A percentile compares a stretch with the other conserved stretches of the same genome.
phyloP scores from a whole-genome alignment of 2,329 filamentous ascomycete species.

The Pestalotiopsis fici region DNA sequence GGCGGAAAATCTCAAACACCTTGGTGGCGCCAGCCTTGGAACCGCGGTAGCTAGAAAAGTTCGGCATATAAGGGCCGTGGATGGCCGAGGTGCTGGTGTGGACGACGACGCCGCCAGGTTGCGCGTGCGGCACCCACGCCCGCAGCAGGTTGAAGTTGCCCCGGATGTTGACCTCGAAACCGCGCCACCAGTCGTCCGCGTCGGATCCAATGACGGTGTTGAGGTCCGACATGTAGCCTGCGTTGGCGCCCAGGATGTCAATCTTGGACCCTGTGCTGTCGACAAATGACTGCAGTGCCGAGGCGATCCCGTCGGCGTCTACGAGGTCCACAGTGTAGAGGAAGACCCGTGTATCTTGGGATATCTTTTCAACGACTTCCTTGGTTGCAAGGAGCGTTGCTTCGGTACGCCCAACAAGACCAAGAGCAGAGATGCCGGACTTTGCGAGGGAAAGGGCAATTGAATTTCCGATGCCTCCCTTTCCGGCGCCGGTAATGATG shows the following conservation, averaged over 20 bases:
- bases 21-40: constrained; percentile 15
- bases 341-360: not conserved
- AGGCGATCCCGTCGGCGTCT: not conserved
- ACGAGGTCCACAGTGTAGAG: not conserved
- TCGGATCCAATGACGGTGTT: constrained; percentile 16
- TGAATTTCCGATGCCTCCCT: constrained; percentile 2
- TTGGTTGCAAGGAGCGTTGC: constrained; percentile 1
- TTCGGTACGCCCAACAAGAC: constrained; percentile 2
- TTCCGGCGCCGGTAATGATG: not conserved
- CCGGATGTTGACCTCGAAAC: constrained; percentile 25
- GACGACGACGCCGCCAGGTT: constrained; percentile 18
- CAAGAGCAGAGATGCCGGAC: constrained; percentile 6
- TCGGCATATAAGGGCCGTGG: constrained; percentile 9
- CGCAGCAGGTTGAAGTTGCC: constrained; percentile 21
- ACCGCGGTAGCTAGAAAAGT: constrained; percentile 12
- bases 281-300: not conserved
- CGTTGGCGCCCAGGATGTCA: constrained; percentile 29
- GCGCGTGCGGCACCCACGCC: constrained; percentile 17
- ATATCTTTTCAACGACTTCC: not conserved
- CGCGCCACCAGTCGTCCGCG: constrained; percentile 22
- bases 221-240: constrained; percentile 21
- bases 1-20: constrained; percentile 14
- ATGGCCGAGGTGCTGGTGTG: constrained; percentile 21
- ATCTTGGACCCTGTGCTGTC: constrained; percentile 12
- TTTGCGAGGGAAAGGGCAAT: constrained; percentile 4